Evolutionary conservation across 768 basidiomycete species (phyloP).

Genomic region (Kwoniella newhampshirensis): DNA sequence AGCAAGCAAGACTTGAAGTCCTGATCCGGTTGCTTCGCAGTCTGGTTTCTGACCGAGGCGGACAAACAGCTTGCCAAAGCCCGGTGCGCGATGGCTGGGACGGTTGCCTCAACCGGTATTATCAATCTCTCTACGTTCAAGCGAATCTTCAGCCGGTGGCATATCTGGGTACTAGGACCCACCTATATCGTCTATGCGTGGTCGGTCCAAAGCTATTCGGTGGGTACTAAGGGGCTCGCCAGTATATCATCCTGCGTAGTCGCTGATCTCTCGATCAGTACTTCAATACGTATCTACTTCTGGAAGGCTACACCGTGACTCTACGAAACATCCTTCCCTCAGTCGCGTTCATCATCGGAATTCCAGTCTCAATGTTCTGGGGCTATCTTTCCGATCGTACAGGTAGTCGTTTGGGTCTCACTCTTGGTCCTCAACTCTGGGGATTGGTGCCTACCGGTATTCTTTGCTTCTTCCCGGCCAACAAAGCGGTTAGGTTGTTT

Average conservation of each 20-base stretch:
- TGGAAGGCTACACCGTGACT: constrained; percentile 10
- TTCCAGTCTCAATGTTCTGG: constrained; percentile 19
- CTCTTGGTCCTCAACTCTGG: constrained; percentile 19
- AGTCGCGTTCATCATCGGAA: constrained; percentile 19
- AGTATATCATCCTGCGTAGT: too few species aligned
- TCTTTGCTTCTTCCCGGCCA: constrained; percentile 18
- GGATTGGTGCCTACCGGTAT: constrained; percentile 26
- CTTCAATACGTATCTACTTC: constrained; percentile 17
- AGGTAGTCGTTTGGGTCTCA: constrained; percentile 8
- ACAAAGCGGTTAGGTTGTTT: constrained; percentile 17
- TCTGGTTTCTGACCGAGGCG: constrained; percentile 28
- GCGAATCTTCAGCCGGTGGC: too few species aligned
- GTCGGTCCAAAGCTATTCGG: too few species aligned
- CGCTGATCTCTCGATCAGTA: constrained; percentile 18
- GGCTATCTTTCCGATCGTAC: constrained; percentile 21
- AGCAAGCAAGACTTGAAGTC: not conserved
- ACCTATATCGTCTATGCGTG: too few species aligned
- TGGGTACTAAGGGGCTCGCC: too few species aligned
- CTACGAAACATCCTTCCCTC: constrained; percentile 13
- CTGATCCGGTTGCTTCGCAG: too few species aligned
- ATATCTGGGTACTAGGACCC: too few species aligned
- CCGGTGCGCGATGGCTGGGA: constrained; percentile 16
- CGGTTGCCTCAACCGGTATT: not conserved
- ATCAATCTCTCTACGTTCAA: too few species aligned
- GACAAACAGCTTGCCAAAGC: constrained; percentile 22